Base-by-base conservation (phyloP, 148 eudicot genomes). In the Chenopodium formosanum region DNA sequence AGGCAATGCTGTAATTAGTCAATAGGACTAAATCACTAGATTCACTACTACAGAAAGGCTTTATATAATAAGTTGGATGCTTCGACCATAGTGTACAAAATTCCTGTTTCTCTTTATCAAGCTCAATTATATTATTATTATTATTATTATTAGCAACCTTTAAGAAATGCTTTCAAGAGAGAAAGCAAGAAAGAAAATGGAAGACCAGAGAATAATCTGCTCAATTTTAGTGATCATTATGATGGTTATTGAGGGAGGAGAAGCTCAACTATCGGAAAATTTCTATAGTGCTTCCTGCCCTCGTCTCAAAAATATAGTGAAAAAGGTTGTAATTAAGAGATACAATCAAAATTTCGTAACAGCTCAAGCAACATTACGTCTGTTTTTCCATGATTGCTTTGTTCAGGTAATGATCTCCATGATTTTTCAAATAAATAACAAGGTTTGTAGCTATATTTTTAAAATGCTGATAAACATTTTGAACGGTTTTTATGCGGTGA, bases 311-410 rank as follows among this genome's bases (percentile, higher is more conserved):
- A 67, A 27, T 65, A 67, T 91, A 9, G 94, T 94, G 0, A 75
- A 77, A 29, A 87, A 88, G 40, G 88, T 83, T 1, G 94, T 94
- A 40, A 13, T 44, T 9, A 78, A 69, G 9, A 93, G 91, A 75
- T 78, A 79, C 9, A 82, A 44, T 63, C 86, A 90, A 84, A 89
- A 95, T n/a, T 73, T 78, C 32, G 64, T 83, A 16, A 89, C 94
- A 6, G 86, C 92, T 82, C 95, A 89, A 48, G 94, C 91, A 79
- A 94, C 95, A 0, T 89, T 94, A 48, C 93, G 94, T 3, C 84
- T 94, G 56, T 92, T 90, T 79, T 89, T 93, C 79, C 97, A 92
- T 75, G 95, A 94, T 68, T 92, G 97, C 79, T 81, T 94, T 70
- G 90, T 92, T 9, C 88, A 88, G 91, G 95, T 92, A 81, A 71